Percentiles rank a stretch among this genome's conserved stretches.
Conservation (phyloP, 768 basidiomycete species). For the Peribolospora baueri region DNA sequence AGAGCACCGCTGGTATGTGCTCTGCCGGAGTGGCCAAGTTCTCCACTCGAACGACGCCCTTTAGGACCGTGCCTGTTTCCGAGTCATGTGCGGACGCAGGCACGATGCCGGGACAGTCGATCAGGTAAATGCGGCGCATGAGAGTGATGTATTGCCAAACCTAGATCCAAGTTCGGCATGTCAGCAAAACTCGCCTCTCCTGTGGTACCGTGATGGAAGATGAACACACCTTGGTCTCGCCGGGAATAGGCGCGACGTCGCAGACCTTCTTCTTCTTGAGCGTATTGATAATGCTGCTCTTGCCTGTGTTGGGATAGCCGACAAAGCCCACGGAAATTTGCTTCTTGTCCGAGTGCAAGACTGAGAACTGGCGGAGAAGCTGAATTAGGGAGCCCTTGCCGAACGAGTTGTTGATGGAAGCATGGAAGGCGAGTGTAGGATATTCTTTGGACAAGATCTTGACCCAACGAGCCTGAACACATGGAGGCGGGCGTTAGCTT, state of each 20-base stretch:
- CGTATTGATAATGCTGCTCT: conserved; percentile 92
- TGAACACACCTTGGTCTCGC: conserved; percentile 61
- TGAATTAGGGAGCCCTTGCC: conserved; percentile 97
- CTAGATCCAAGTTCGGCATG: conserved; percentile 6
- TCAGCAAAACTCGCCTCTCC: neutral
- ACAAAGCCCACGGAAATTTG: conserved; percentile 96
- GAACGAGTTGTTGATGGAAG: conserved; percentile 95
- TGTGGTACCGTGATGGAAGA: neutral
- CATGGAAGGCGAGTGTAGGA: conserved; percentile 94
- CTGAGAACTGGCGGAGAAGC: conserved; percentile 82
- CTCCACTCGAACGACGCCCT: conserved; percentile 90
- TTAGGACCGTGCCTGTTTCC: conserved; percentile 73
- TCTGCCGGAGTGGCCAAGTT: conserved; percentile 77
- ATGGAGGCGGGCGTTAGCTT: neutral
- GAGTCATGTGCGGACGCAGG: conserved; percentile 78
- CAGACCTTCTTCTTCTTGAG: conserved; percentile 96
- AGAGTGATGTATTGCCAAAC: conserved; percentile 99
- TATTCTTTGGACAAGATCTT: conserved; percentile 82
- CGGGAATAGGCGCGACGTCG: conserved; percentile 82
- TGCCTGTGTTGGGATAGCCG: conserved; percentile 96
- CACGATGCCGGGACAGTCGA: conserved; percentile 96
- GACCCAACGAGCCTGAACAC: conserved; percentile 63
- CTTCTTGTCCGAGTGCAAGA: conserved; percentile 93
- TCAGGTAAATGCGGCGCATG: conserved; percentile 86
- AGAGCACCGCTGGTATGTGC: conserved; percentile 66